Evolutionary conservation across 164 flowering plant species (phyloP).

Genomic region (Akebia trifoliata): DNA sequence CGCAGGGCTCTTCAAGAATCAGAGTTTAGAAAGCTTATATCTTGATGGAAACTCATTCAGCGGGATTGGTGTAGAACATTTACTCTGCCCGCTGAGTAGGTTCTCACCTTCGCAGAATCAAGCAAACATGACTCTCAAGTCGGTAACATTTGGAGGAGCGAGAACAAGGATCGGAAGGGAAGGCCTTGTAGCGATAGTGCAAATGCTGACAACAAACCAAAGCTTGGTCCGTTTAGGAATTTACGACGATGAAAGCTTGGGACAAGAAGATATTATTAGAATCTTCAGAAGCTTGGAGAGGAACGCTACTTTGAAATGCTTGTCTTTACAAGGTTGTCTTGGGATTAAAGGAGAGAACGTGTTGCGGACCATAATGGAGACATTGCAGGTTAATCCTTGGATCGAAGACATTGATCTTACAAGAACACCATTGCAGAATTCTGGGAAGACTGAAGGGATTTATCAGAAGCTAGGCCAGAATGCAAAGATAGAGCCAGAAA

Average conservation of each 20-base stretch:
- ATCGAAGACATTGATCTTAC: slow-evolving; percentile 79
- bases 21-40: slow-evolving; percentile 45
- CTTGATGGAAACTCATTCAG: slow-evolving; percentile 74
- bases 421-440: slow-evolving; percentile 63
- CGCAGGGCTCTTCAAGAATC: slow-evolving; percentile 85
- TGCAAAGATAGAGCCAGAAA: slow-evolving; percentile 46
- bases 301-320: slow-evolving; percentile 58
- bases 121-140: slow-evolving; percentile 69
- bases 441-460: slow-evolving; percentile 58
- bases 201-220: slow-evolving; percentile 66
- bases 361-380: slow-evolving; percentile 64
- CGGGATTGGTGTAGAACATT: slow-evolving; percentile 78
- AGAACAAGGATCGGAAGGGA: slow-evolving; percentile 65
- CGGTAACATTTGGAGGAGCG: slow-evolving; percentile 68
- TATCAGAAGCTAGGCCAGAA: slow-evolving; percentile 72
- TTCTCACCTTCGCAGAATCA: slow-evolving; percentile 74
- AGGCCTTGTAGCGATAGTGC: slow-evolving; percentile 64
- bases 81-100: slow-evolving; percentile 81
- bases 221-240: slow-evolving; percentile 58
- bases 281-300: slow-evolving; percentile 71
- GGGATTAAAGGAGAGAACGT: slow-evolving; percentile 72
- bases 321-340: slow-evolving; percentile 78
- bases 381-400: slow-evolving; percentile 82
- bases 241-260: slow-evolving; percentile 59
- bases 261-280: slow-evolving; percentile 54